These are phyloP conservation scores for Diutina catenulata DNA, from an alignment of 1,139 yeast genomes.

Conservation along the genomic window DNA sequence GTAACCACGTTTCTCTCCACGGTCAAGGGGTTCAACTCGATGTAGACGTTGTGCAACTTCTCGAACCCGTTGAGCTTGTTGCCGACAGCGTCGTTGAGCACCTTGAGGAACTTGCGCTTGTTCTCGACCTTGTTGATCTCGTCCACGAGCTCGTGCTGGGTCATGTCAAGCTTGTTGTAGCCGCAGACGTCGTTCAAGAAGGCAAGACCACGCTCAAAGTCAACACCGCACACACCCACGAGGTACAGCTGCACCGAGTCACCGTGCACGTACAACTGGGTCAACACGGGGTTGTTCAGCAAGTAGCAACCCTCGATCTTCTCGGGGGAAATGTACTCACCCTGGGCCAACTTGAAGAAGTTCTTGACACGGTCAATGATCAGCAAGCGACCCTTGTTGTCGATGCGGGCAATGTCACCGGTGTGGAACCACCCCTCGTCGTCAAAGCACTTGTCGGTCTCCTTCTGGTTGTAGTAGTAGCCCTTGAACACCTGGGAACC, in stretches of 20 bases:
- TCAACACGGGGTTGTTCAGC: slow-evolving; percentile 9
- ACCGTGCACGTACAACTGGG: slow-evolving; percentile 11
- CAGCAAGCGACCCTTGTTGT: slow-evolving; percentile 9
- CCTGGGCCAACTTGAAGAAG: slow-evolving; percentile 12
- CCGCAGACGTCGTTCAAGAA: slow-evolving; percentile 8
- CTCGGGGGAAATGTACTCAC: slow-evolving; percentile 12
- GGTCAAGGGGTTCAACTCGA: slow-evolving; percentile 28
- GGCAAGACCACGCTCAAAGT: slow-evolving; percentile 7
- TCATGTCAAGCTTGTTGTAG: slow-evolving; percentile 6
- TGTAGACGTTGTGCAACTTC: slow-evolving; percentile 22
- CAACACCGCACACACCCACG: slow-evolving; percentile 11
- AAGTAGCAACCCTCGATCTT: slow-evolving; percentile 11
- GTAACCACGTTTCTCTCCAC: slow-evolving; percentile 28
- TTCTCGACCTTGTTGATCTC: slow-evolving; percentile 16
- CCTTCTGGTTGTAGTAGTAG: slow-evolving; percentile 28
- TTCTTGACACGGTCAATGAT: slow-evolving; percentile 12
- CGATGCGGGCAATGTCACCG: slow-evolving; percentile 11
- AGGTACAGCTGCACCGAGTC: slow-evolving; percentile 9
- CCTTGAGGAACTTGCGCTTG: slow-evolving; percentile 16
- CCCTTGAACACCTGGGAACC: slow-evolving; percentile 28
- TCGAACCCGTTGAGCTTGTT: slow-evolving; percentile 23
- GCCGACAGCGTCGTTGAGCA: slow-evolving; percentile 18
- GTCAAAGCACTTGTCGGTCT: slow-evolving; percentile 24
- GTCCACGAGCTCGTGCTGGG: slow-evolving; percentile 5
- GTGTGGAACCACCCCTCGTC: slow-evolving; percentile 12